phyloP scores from a whole-genome alignment of 2,329 filamentous ascomycete genomes.

The Aureobasidium sp. region DNA sequence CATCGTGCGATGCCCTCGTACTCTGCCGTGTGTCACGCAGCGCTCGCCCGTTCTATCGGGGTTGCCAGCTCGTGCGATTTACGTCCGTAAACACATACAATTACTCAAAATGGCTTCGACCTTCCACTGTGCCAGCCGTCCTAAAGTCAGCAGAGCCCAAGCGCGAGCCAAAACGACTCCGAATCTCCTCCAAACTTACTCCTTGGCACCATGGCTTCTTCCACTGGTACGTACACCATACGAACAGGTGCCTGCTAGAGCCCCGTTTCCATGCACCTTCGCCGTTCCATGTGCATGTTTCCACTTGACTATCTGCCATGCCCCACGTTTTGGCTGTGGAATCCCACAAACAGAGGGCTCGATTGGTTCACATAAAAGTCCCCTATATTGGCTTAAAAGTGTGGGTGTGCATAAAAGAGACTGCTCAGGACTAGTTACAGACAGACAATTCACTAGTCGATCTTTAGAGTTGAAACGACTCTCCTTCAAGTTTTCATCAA shows the following conservation, averaged over 20 bases:
- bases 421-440: background rate
- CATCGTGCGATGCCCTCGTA: background rate
- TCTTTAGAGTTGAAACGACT: background rate
- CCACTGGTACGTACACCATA: background rate
- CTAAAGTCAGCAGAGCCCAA: conserved; percentile 1
- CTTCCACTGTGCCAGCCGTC: background rate
- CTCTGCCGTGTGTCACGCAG: conserved; percentile 1
- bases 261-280: background rate
- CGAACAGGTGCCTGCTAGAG: conserved; percentile 1
- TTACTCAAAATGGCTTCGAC: background rate
- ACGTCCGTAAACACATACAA: background rate
- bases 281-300: conserved; percentile 1
- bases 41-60: background rate
- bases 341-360: background rate
- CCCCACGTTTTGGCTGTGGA: background rate
- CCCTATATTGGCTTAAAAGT: background rate
- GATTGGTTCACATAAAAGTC: background rate
- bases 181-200: background rate
- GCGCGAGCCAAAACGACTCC: background rate
- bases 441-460: background rate
- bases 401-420: background rate
- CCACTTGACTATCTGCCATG: background rate
- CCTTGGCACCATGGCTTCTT: conserved; percentile 1
- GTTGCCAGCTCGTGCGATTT: background rate
- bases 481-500: background rate